These are phyloP conservation scores for Clonostachys sp. DNA, from an alignment of 2,329 filamentous ascomycete genomes.

Conservation along the genomic window DNA sequence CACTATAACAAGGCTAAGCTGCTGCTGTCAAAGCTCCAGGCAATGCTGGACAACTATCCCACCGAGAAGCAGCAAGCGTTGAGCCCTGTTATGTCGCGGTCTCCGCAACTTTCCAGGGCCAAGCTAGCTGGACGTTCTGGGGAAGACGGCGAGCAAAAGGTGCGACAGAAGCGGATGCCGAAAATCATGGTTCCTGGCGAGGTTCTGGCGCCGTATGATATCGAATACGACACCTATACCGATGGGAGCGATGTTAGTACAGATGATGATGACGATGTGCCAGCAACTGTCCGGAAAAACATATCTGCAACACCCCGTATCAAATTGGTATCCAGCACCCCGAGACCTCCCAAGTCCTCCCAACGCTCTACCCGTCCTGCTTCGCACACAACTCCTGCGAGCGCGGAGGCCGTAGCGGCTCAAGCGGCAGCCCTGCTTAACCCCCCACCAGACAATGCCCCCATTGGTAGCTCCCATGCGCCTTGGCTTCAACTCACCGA, in stretches of 20 bases:
- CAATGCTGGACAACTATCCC: slow-evolving; percentile 57
- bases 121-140: slow-evolving; percentile 40
- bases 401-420: slow-evolving; percentile 27
- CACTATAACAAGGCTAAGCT: slow-evolving; percentile 58
- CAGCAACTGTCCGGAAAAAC: slow-evolving; percentile 23
- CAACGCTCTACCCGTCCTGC: slow-evolving; percentile 27
- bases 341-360: slow-evolving; percentile 32
- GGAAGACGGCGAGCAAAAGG: slow-evolving; percentile 38
- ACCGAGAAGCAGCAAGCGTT: slow-evolving; percentile 39
- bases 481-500: slow-evolving; percentile 63
- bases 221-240: slow-evolving; percentile 55
- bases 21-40: slow-evolving; percentile 53
- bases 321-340: slow-evolving; percentile 33
- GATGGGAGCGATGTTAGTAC: slow-evolving; percentile 49
- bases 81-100: slow-evolving; percentile 46
- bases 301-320: slow-evolving; percentile 37
- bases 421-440: slow-evolving; percentile 39
- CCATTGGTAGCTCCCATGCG: slow-evolving; percentile 52
- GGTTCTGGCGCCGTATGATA: slow-evolving; percentile 60
- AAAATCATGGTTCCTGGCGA: slow-evolving; percentile 63
- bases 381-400: slow-evolving; percentile 25
- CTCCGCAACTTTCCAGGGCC: slow-evolving; percentile 45
- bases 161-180: slow-evolving; percentile 27
- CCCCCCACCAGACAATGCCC: slow-evolving; percentile 55
- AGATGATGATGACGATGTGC: slow-evolving; percentile 38